Evolutionary conservation across 306 rosid genomes (phyloP), one percentile per base, ranked within the genome.

Genomic region (Cyamopsis tetragonoloba): DNA sequence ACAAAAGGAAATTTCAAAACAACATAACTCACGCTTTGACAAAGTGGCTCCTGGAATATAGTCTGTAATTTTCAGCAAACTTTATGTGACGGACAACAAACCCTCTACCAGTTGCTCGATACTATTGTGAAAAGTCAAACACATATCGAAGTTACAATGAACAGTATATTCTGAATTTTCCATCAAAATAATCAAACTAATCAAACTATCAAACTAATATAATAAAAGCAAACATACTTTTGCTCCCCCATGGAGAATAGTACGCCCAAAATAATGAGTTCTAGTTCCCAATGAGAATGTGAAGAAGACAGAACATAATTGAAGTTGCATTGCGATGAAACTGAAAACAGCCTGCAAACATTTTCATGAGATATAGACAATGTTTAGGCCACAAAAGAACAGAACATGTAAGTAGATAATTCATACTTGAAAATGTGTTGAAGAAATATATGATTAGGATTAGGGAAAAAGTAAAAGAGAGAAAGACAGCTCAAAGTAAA

Each of bases 51-150:
- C 99, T 80, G 9, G 97, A 93, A 77, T 90, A 93, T 38, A 90
- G 89, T 80, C 97, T 82, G 81, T 93, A 93, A 74, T 90, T 90
- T 30, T 93, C 99, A 74, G 99, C 97, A 73, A 93, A 93, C 86
- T 86, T 88, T 67, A 93, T 93, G 85, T 88, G 99, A 10, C 77
- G 92, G 62, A 93, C 97, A 72, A 93, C 97, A 65, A 90, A 90
- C 39, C 99, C 99, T 80, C 99, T 89, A 47, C 99, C 99, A 72
- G 99, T 93, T 76, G 99, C 99, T 23, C 96, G 99, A 76, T 93
- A 93, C 99, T 93, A 78, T 19, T 12, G 75, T n/a, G 23, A 69
- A 82, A 56, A 19, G 37, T 35, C 50, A 68, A 64, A 48, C 19
- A 42, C 57, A 67, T 10, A 37, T 56, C 35, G 19, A 55, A 28